phyloP scores from a whole-genome alignment of 805 yeast species.

The Kluyveromyces wickerhamii region DNA sequence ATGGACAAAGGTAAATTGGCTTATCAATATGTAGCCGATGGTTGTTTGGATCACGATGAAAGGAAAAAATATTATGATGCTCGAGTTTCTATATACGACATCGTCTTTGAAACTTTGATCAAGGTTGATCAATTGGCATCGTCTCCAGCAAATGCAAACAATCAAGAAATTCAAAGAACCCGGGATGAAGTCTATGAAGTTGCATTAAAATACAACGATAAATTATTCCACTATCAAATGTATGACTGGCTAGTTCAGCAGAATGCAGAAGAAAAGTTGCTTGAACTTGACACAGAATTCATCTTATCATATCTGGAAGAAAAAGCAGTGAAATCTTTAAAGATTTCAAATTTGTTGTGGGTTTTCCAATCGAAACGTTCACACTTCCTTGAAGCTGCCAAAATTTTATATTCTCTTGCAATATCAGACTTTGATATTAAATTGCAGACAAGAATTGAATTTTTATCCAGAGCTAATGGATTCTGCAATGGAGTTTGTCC shows the following conservation, averaged over 20 bases:
- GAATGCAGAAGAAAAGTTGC: slow-evolving; percentile 65
- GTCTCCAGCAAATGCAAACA: slow-evolving; percentile 23
- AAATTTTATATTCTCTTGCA: slow-evolving; percentile 64
- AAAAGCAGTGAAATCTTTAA: slow-evolving; percentile 52
- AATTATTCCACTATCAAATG: slow-evolving; percentile 81
- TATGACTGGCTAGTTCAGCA: slow-evolving; percentile 87
- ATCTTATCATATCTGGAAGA: slow-evolving; percentile 71
- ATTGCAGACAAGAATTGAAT: slow-evolving; percentile 74
- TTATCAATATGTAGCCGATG: slow-evolving; percentile 46
- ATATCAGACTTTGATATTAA: slow-evolving; percentile 62
- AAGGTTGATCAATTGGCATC: slow-evolving; percentile 62
- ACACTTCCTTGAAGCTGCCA: slow-evolving; percentile 76
- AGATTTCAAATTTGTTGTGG: slow-evolving; percentile 81
- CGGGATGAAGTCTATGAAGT: slow-evolving; percentile 68
- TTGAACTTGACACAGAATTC: slow-evolving; percentile 75
- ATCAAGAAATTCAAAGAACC: slow-evolving; percentile 41
- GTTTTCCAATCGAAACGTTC: slow-evolving; percentile 78
- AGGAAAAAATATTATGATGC: slow-evolving; percentile 43
- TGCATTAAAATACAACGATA: slow-evolving; percentile 69
- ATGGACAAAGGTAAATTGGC: slow-evolving; percentile 56
- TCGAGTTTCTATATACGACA: slow-evolving; percentile 54
- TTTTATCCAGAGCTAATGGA: slow-evolving; percentile 84
- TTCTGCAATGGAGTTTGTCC: slow-evolving; percentile 82
- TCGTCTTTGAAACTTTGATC: slow-evolving; percentile 67
- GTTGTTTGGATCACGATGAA: slow-evolving; percentile 41